A percentile compares a stretch with the other conserved stretches of the same genome.
Evolutionary conservation across 805 yeast genomes (phyloP).

Genomic region (Cyberlindnera saturnus): DNA sequence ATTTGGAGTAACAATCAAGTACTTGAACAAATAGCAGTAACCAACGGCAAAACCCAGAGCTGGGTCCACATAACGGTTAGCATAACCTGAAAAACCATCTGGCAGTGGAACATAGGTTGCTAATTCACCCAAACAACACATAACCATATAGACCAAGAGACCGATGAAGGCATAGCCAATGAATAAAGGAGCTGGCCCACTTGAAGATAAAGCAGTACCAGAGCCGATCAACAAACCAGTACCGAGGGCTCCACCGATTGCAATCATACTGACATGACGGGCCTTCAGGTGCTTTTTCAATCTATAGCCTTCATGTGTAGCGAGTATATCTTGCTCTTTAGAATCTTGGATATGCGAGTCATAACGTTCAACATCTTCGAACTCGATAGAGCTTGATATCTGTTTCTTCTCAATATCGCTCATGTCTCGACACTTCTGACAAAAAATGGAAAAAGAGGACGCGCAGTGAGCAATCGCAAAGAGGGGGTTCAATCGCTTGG

Average conservation of each 20-base stretch:
- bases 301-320: conserved; percentile 19
- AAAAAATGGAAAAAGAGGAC: too few species aligned
- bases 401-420: too few species aligned
- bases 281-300: conserved; percentile 34
- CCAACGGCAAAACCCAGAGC: conserved; percentile 25
- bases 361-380: conserved; percentile 1
- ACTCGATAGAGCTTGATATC: background rate
- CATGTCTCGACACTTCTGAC: too few species aligned
- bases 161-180: conserved; percentile 69
- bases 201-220: conserved; percentile 48
- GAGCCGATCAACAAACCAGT: conserved; percentile 66
- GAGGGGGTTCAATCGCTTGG: too few species aligned
- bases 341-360: background rate
- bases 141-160: conserved; percentile 60
- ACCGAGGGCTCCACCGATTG: conserved; percentile 70
- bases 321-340: conserved; percentile 12
- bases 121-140: conserved; percentile 64
- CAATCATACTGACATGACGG: conserved; percentile 56
- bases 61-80: conserved; percentile 36
- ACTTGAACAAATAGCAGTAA: conserved; percentile 24
- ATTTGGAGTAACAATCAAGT: conserved; percentile 22
- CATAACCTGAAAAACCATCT: conserved; percentile 62
- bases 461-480: too few species aligned
- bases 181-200: conserved; percentile 53
- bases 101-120: conserved; percentile 61